phyloP scores from a whole-genome alignment of 257 asterid genomes.

The Linaria vulgaris region DNA sequence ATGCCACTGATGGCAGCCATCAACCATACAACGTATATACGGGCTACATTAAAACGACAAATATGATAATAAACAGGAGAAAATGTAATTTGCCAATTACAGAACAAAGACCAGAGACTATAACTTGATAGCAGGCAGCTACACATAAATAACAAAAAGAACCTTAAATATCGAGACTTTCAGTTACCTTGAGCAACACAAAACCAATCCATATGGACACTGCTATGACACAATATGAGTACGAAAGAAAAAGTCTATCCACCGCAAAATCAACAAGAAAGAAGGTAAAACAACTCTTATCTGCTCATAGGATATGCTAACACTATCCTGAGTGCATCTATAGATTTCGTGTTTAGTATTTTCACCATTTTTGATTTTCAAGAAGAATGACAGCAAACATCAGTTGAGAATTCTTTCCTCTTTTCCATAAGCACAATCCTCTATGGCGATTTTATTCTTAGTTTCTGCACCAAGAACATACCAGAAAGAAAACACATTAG shows the following conservation, averaged over 20 bases:
- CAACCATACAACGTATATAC: background rate
- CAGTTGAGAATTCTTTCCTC: constrained; percentile 16
- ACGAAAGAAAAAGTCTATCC: constrained; percentile 22
- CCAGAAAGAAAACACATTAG: constrained; percentile 6
- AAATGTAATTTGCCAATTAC: too few species aligned
- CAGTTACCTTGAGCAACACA: constrained; percentile 9
- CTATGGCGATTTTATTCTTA: constrained; percentile 13
- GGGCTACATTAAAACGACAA: background rate
- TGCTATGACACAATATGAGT: constrained; percentile 15
- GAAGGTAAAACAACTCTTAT: constrained; percentile 22
- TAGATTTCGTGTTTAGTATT: constrained; percentile 8
- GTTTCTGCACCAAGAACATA: constrained; percentile 31
- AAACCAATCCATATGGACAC: constrained; percentile 12
- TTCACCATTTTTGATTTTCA: constrained; percentile 7
- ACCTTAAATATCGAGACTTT: constrained; percentile 12
- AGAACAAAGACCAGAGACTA: constrained; percentile 5
- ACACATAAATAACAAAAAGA: constrained; percentile 19
- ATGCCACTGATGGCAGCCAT: background rate
- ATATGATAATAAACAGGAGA: background rate
- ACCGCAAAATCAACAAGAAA: constrained; percentile 35
- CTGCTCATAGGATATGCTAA: constrained; percentile 24
- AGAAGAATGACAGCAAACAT: constrained; percentile 15
- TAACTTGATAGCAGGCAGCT: constrained; percentile 14
- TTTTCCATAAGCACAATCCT: constrained; percentile 24
- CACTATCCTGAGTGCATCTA: constrained; percentile 1